These are phyloP conservation scores for Endoconidiophora laricicola DNA, from an alignment of 2,329 filamentous ascomycete species.

Conservation along the genomic window DNA sequence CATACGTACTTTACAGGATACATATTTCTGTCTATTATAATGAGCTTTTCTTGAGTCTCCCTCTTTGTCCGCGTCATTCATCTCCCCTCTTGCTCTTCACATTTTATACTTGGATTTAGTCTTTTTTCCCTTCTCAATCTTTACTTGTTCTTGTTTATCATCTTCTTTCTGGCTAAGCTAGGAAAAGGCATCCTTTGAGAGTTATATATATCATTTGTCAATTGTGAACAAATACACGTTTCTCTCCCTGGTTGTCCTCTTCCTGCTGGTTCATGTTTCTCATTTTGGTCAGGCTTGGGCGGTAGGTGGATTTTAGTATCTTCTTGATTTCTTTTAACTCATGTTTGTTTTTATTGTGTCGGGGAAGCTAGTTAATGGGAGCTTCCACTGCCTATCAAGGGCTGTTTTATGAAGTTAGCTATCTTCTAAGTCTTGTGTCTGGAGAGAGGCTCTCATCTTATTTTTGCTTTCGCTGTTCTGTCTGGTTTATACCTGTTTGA, in stretches of 20 bases:
- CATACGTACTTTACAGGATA: no score
- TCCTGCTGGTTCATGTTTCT: background rate
- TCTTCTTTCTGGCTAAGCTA: background rate
- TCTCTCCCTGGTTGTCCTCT: background rate
- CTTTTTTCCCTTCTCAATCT: conserved; percentile 1
- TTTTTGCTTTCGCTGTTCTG: no score
- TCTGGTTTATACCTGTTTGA: no score
- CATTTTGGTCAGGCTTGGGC: background rate
- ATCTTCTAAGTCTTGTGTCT: no score
- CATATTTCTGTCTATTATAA: no score
- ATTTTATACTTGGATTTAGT: background rate
- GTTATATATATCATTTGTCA: background rate
- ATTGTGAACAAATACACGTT: background rate
- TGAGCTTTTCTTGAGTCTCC: background rate
- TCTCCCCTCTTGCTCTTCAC: background rate
- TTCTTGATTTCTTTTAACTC: background rate
- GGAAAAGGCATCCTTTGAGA: no score
- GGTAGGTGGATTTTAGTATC: background rate
- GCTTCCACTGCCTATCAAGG: no score
- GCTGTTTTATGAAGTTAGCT: no score
- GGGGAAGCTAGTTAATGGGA: background rate
- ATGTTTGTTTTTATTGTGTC: background rate
- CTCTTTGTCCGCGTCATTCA: background rate
- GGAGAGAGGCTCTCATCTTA: no score
- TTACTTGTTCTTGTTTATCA: conserved; percentile 1